A percentile compares a stretch with the other conserved stretches of the same genome.
phyloP scores from a whole-genome alignment of 148 eudicot species.

The Vaccinium myrtillus region DNA sequence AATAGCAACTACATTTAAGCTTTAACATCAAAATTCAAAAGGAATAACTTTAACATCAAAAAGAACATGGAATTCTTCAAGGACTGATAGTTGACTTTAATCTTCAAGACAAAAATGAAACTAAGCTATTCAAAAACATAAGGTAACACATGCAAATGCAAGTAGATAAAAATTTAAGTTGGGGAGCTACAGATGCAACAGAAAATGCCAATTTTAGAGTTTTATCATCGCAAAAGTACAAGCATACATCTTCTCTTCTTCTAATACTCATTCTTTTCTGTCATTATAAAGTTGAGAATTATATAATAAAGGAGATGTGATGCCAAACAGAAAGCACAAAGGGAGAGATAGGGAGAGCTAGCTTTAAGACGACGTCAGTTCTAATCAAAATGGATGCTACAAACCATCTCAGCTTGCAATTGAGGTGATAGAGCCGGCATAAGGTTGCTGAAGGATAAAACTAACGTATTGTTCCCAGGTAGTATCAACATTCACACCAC shows the following conservation, averaged over 20 bases:
- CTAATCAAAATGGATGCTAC: not conserved
- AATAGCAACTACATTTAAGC: not conserved
- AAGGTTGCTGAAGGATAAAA: not conserved
- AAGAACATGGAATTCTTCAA: not conserved
- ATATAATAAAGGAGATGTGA: not conserved
- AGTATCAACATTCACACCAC: not conserved
- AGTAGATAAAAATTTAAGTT: not conserved
- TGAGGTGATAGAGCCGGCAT: not conserved
- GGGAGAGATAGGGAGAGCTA: not conserved
- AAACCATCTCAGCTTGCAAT: not conserved
- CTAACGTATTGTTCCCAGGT: not conserved
- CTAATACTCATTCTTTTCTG: not conserved
- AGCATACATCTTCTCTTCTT: not conserved
- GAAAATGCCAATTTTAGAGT: not conserved
- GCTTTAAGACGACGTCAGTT: not conserved
- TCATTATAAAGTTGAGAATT: not conserved
- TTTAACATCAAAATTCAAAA: not conserved
- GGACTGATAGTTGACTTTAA: not conserved
- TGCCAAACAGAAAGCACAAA: not conserved
- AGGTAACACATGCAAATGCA: not conserved
- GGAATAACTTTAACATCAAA: not conserved
- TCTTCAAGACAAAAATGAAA: not conserved
- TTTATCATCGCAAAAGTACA: not conserved
- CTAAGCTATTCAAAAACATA: not conserved
- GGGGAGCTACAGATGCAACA: not conserved